Conservation (phyloP, 2,329 filamentous ascomycete genomes). For the Byssochlamys sp. region DNA sequence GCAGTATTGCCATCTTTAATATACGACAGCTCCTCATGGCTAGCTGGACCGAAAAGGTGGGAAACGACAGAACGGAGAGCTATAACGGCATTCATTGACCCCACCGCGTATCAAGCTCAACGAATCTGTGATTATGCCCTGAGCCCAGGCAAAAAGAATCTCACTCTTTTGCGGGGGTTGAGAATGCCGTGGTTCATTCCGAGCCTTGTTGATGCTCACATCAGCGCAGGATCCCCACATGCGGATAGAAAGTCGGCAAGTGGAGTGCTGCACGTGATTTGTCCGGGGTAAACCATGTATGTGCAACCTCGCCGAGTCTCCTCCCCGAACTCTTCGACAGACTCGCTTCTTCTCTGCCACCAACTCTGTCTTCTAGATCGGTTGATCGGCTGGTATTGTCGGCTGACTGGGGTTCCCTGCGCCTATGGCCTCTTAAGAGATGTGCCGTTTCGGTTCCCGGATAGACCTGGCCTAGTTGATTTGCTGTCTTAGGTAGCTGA, state of each 20-base stretch:
- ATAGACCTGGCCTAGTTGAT: neutral
- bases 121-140: neutral
- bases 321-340: neutral
- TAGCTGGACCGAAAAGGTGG: neutral
- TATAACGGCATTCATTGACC: conserved; percentile 24
- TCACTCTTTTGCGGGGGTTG: conserved; percentile 3
- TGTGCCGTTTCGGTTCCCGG: neutral
- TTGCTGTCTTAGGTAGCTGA: too few species aligned
- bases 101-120: neutral
- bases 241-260: conserved; percentile 22
- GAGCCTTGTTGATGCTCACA: conserved; percentile 2
- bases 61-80: conserved; percentile 14
- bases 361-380: neutral
- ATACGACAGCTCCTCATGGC: neutral
- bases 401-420: neutral
- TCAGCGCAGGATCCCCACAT: neutral
- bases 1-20: neutral
- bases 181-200: conserved; percentile 21
- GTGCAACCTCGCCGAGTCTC: neutral
- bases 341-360: neutral
- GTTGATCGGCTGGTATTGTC: neutral
- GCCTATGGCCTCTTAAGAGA: neutral
- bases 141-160: conserved; percentile 9
- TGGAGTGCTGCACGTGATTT: conserved; percentile 21
- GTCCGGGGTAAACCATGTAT: neutral